Evolutionary conservation across 768 basidiomycete species (phyloP).

Genomic region (Hebeloma cylindrosporum): DNA sequence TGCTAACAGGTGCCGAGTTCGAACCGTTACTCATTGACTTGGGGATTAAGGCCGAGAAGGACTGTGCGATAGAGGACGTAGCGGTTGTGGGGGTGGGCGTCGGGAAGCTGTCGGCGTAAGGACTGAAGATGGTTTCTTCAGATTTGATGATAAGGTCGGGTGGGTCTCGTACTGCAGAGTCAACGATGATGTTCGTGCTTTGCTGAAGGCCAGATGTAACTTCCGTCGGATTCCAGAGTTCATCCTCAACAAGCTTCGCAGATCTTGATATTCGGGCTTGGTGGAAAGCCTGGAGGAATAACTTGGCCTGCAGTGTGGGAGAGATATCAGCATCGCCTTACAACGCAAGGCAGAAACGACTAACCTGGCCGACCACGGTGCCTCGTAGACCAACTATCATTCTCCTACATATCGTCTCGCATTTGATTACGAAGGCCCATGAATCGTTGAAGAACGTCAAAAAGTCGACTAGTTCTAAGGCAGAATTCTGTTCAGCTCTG

Average conservation of each 20-base stretch:
- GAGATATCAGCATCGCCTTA: background rate
- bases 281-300: constrained; percentile 86
- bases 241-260: constrained; percentile 92
- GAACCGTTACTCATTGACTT: constrained; percentile 6
- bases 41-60: constrained; percentile 4
- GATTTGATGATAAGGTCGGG: constrained; percentile 54
- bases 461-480: constrained; percentile 73
- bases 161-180: constrained; percentile 81
- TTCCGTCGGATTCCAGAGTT: constrained; percentile 87
- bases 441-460: constrained; percentile 78
- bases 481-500: constrained; percentile 77
- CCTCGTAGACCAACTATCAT: constrained; percentile 96
- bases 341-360: constrained; percentile 15
- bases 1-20: constrained; percentile 25
- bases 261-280: constrained; percentile 73
- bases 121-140: constrained; percentile 29
- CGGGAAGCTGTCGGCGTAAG: constrained; percentile 17
- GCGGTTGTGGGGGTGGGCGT: constrained; percentile 10
- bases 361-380: constrained; percentile 78
- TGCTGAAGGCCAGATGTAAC: constrained; percentile 67
- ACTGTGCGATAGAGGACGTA: constrained; percentile 14
- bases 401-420: constrained; percentile 79
- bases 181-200: constrained; percentile 70
- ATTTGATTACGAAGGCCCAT: constrained; percentile 88
- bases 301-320: constrained; percentile 61